These are phyloP conservation scores for Capillidium heterosporum DNA, from an alignment of 371 early-diverging fungal genomes.

Conservation along the genomic window DNA sequence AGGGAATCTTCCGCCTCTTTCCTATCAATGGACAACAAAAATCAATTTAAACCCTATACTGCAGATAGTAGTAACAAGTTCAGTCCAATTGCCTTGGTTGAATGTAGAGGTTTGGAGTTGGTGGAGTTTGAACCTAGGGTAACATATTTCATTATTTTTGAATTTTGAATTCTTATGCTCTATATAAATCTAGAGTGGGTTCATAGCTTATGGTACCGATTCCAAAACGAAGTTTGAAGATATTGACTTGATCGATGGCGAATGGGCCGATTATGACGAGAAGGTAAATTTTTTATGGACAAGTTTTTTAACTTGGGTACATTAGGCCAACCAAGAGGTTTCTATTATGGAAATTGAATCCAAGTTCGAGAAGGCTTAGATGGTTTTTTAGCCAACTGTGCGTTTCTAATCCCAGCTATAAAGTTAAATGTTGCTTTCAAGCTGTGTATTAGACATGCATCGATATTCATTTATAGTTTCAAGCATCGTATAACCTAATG, in stretches of 20 bases:
- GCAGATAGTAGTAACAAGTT: slow-evolving; percentile 25
- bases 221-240: slow-evolving; percentile 52
- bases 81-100: slow-evolving; percentile 45
- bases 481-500: too few species aligned
- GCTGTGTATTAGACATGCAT: too few species aligned
- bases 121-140: slow-evolving; percentile 62
- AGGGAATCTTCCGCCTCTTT: slow-evolving; percentile 41
- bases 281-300: slow-evolving; percentile 18
- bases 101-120: slow-evolving; percentile 73
- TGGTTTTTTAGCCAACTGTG: too few species aligned
- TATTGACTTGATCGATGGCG: slow-evolving; percentile 60
- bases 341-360: slow-evolving; percentile 9
- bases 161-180: neutral
- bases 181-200: slow-evolving; percentile 27
- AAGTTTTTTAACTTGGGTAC: neutral
- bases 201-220: slow-evolving; percentile 52
- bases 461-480: too few species aligned
- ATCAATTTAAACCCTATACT: slow-evolving; percentile 32
- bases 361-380: slow-evolving; percentile 7
- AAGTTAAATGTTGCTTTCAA: too few species aligned
- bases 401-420: too few species aligned
- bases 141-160: too few species aligned
- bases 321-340: slow-evolving; percentile 9
- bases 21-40: neutral
- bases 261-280: slow-evolving; percentile 86